Percentiles rank a stretch among this genome's conserved stretches.
phyloP scores from a whole-genome alignment of 164 flowering plant species.

The Magnolia officinalis region DNA sequence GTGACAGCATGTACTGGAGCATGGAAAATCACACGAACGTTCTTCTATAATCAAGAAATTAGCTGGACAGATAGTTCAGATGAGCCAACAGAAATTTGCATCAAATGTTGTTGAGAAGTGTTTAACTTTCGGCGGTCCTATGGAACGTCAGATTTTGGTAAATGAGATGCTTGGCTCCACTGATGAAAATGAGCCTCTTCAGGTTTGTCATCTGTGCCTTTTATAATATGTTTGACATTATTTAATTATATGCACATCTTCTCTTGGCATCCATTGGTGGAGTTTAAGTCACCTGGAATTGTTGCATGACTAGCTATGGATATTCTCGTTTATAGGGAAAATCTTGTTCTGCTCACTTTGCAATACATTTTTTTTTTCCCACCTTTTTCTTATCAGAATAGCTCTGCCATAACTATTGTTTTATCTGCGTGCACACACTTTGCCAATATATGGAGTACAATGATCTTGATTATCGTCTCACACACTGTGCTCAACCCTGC shows the following conservation, averaged over 20 bases:
- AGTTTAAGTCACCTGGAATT: not conserved
- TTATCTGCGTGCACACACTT: no score
- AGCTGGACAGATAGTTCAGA: constrained; percentile 87
- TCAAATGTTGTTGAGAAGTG: constrained; percentile 99
- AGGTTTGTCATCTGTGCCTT: constrained; percentile 46
- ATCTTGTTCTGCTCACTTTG: not conserved
- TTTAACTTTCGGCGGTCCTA: constrained; percentile 70
- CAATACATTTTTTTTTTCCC: not conserved
- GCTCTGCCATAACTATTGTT: no score
- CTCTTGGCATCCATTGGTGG: not conserved
- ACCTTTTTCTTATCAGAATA: no score
- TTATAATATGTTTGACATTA: not conserved
- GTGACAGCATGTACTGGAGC: constrained; percentile 92
- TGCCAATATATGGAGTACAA: no score
- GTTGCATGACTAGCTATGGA: not conserved
- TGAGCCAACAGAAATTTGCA: constrained; percentile 99
- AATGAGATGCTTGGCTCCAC: constrained; percentile 95
- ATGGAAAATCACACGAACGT: constrained; percentile 91
- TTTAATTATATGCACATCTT: not conserved
- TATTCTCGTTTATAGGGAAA: not conserved
- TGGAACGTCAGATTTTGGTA: constrained; percentile 78
- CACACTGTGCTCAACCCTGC: not conserved
- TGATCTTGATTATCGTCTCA: not conserved
- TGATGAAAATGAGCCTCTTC: constrained; percentile 95
- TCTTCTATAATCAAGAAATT: constrained; percentile 72